phyloP scores from a whole-genome alignment of 2,329 filamentous ascomycete genomes.

The Ophiosphaerella narmari region DNA sequence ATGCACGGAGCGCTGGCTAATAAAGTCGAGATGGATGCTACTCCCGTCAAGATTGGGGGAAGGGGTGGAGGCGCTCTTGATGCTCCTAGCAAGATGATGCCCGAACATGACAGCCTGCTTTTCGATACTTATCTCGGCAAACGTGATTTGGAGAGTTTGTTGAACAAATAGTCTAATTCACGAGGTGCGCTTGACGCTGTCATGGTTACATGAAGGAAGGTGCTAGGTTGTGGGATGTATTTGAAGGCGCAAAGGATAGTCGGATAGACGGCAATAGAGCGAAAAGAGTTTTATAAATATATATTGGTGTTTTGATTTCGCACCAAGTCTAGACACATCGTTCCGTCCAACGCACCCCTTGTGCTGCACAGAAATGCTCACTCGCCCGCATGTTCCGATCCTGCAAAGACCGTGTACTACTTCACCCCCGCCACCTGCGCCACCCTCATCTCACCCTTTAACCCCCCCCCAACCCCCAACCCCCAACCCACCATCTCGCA shows the following conservation, averaged over 20 bases:
- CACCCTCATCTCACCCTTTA: not conserved
- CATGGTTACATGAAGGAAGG: not conserved
- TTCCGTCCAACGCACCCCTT: no score
- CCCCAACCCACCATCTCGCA: not conserved
- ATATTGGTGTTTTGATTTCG: no score
- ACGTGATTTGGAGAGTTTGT: conserved; percentile 10
- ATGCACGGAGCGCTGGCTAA: conserved; percentile 15
- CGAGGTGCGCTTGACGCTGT: not conserved
- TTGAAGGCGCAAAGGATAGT: not conserved
- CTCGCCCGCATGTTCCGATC: no score
- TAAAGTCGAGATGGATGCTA: not conserved
- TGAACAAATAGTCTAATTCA: conserved; percentile 13
- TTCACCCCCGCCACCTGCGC: no score
- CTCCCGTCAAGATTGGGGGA: not conserved
- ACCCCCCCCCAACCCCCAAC: not conserved
- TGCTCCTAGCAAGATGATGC: conserved; percentile 4
- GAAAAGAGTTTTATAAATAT: no score
- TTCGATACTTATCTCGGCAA: conserved; percentile 5
- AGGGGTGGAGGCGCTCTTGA: not conserved
- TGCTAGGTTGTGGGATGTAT: not conserved
- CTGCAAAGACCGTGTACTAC: no score
- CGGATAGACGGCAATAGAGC: not conserved
- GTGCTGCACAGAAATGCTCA: no score
- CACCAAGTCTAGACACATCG: no score
- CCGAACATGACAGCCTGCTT: not conserved